A percentile compares a stretch with the other conserved stretches of the same genome.
Evolutionary conservation across 1,284 basidiomycete genomes (phyloP).

Genomic region (Rhodofomes roseus): DNA sequence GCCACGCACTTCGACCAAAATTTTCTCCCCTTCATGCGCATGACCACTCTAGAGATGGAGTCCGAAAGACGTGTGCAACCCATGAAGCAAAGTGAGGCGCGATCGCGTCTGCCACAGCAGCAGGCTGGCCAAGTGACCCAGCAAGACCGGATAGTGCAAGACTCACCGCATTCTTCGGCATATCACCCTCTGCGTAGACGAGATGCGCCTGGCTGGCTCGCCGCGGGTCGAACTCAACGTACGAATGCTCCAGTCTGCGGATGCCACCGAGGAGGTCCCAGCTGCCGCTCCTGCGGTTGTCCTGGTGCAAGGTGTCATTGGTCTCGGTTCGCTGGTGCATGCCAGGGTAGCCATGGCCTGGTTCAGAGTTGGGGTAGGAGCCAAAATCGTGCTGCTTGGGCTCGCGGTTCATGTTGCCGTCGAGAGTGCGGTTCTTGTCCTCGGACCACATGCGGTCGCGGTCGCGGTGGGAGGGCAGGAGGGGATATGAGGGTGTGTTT

Average conservation of each 20-base stretch:
- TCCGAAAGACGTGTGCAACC: too few species aligned
- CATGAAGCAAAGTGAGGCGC: not conserved
- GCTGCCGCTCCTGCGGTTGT: constrained; percentile 29
- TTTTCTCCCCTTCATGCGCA: too few species aligned
- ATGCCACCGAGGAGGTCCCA: constrained; percentile 55
- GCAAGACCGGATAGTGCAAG: constrained; percentile 1
- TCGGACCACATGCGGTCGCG: not conserved
- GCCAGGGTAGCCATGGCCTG: constrained; percentile 16
- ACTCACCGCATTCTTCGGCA: constrained; percentile 50
- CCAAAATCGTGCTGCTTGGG: constrained; percentile 14
- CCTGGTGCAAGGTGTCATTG: not conserved
- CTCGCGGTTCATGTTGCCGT: constrained; percentile 13
- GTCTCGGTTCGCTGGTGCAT: constrained; percentile 7
- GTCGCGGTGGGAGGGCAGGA: constrained; percentile 6
- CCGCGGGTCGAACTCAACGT: constrained; percentile 56
- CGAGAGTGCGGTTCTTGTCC: not conserved
- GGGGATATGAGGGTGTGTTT: constrained; percentile 2
- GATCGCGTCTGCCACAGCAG: not conserved
- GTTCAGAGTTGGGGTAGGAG: constrained; percentile 19
- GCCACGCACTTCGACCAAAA: too few species aligned
- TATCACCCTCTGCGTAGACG: constrained; percentile 60
- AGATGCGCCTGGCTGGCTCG: constrained; percentile 52
- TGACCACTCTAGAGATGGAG: not conserved
- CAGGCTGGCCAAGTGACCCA: not conserved
- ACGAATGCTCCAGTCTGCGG: constrained; percentile 51